Evolutionary conservation across 371 early-diverging fungal species (phyloP).

Genomic region (Nematocida ironsii): DNA sequence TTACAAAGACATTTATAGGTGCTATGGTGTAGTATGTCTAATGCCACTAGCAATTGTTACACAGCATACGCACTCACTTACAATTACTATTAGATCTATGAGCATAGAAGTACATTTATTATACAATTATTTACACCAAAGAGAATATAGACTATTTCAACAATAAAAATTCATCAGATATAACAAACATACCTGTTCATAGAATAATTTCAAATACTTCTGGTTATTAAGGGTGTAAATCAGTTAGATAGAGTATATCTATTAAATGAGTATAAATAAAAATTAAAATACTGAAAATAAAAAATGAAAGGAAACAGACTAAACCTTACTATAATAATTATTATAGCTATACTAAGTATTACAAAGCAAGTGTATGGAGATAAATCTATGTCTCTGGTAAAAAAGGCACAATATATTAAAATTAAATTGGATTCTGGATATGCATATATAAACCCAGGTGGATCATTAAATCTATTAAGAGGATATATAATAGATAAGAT

Average conservation of each 20-base stretch:
- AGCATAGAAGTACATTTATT: conserved; percentile 1
- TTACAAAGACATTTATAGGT: conserved; percentile 33
- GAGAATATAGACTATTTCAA: conserved; percentile 2
- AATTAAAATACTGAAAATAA: too few relatives aligned
- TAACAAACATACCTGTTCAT: too few relatives aligned
- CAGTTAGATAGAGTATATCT: too few relatives aligned
- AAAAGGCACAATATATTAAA: background rate
- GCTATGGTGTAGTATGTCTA: conserved; percentile 1
- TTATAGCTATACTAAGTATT: too few relatives aligned
- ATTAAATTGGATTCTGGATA: background rate
- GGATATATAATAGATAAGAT: background rate
- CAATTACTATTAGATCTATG: background rate
- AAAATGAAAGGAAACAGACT: too few relatives aligned
- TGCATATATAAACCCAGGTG: background rate
- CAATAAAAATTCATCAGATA: too few relatives aligned
- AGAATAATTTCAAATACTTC: too few relatives aligned
- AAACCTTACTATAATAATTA: too few relatives aligned
- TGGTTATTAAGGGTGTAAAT: too few relatives aligned
- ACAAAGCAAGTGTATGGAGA: too few relatives aligned
- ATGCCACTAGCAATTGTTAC: conserved; percentile 5
- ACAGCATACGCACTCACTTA: background rate
- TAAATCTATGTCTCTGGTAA: background rate
- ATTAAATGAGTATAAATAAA: too few relatives aligned
- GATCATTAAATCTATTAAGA: background rate
- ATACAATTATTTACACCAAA: background rate